These are phyloP conservation scores for Tephrocybe sp. DNA, from an alignment of 768 basidiomycete genomes.

Conservation along the genomic window DNA sequence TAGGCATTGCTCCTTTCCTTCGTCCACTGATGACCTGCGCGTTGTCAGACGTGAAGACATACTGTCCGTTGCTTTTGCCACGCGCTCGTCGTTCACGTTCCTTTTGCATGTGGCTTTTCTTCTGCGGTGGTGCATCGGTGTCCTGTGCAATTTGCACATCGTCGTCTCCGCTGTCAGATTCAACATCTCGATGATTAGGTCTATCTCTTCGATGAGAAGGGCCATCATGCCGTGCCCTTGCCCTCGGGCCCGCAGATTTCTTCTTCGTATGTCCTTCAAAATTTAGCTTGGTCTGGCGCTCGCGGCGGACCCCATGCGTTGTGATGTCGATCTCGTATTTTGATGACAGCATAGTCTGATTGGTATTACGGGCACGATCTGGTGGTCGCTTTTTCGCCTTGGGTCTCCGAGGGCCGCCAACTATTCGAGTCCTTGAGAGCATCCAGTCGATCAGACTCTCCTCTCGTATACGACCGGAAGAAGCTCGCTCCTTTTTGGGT, in stretches of 20 bases:
- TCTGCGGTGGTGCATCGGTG: slow-evolving; percentile 14
- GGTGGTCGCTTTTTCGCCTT: slow-evolving; percentile 14
- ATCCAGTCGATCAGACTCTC: slow-evolving; percentile 68
- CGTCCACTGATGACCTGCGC: slow-evolving; percentile 38
- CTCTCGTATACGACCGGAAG: slow-evolving; percentile 28
- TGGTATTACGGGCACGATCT: background rate
- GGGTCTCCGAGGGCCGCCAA: slow-evolving; percentile 21
- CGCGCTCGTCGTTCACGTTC: slow-evolving; percentile 26
- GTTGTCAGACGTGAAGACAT: slow-evolving; percentile 36
- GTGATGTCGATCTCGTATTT: slow-evolving; percentile 34
- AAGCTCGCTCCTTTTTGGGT: slow-evolving; percentile 7
- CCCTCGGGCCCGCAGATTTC: background rate
- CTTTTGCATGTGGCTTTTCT: slow-evolving; percentile 26
- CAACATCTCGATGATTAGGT: slow-evolving; percentile 41
- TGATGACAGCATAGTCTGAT: slow-evolving; percentile 5
- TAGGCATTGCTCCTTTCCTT: slow-evolving; percentile 28
- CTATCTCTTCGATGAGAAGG: background rate
- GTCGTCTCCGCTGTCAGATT: slow-evolving; percentile 31
- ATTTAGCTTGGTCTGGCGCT: slow-evolving; percentile 38
- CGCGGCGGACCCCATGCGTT: slow-evolving; percentile 34
- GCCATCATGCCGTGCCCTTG: background rate
- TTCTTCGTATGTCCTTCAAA: slow-evolving; percentile 22
- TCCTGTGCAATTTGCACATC: slow-evolving; percentile 12
- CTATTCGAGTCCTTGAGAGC: slow-evolving; percentile 45
- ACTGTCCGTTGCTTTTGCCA: slow-evolving; percentile 30